Conservation (phyloP, 2,329 filamentous ascomycete genomes). For the Pezicula neosporulosa region DNA sequence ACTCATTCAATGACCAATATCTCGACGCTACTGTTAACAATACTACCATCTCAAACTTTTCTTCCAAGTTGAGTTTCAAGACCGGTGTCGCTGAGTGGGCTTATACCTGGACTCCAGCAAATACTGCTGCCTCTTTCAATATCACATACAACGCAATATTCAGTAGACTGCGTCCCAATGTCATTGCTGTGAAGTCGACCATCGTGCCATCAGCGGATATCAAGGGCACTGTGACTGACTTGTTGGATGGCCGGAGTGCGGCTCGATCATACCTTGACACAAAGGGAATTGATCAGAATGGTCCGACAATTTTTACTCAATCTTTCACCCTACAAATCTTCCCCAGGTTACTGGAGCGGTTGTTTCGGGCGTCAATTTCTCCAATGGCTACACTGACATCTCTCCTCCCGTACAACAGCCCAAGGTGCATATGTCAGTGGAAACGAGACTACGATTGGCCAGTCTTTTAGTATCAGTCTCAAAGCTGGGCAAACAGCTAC, state of each 20-base stretch:
- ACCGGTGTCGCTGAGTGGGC: slow-evolving; percentile 61
- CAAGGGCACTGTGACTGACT: slow-evolving; percentile 59
- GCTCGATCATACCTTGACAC: slow-evolving; percentile 56
- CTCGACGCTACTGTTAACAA: slow-evolving; percentile 59
- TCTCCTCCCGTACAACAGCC: slow-evolving; percentile 19
- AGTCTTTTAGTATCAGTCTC: slow-evolving; percentile 52
- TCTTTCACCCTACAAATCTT: slow-evolving; percentile 61
- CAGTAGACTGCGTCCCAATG: slow-evolving; percentile 29
- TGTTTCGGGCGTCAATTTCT: slow-evolving; percentile 43
- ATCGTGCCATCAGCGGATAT: slow-evolving; percentile 50
- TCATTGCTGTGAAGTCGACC: slow-evolving; percentile 48
- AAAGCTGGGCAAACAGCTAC: slow-evolving; percentile 48
- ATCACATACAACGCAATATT: slow-evolving; percentile 61
- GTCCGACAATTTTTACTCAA: slow-evolving; percentile 57
- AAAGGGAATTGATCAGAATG: slow-evolving; percentile 50
- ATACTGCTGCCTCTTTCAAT: slow-evolving; percentile 44
- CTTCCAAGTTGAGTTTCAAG: slow-evolving; percentile 58
- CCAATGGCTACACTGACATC: slow-evolving; percentile 33
- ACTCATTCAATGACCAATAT: slow-evolving; percentile 51
- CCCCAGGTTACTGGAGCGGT: slow-evolving; percentile 60
- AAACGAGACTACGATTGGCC: slow-evolving; percentile 63
- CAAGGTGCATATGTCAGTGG: slow-evolving; percentile 41
- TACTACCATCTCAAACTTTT: slow-evolving; percentile 56
- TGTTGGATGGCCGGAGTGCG: slow-evolving; percentile 66
- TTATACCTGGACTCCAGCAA: slow-evolving; percentile 61